A percentile compares a stretch with the other conserved stretches of the same genome.
Conservation (phyloP, 1,284 basidiomycete species). For the Heterobasidion irregulare region DNA sequence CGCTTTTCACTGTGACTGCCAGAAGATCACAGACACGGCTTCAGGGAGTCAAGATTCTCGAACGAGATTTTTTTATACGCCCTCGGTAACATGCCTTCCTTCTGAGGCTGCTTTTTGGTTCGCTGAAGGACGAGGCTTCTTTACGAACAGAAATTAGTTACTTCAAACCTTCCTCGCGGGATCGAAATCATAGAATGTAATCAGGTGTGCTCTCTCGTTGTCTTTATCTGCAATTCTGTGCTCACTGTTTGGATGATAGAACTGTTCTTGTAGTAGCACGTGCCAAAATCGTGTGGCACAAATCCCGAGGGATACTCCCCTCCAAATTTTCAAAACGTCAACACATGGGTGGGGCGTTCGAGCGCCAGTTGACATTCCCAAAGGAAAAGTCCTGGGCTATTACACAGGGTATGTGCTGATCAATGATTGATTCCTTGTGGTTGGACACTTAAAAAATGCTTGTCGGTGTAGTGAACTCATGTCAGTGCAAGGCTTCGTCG, state of each 20-base stretch:
- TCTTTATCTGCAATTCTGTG: not conserved
- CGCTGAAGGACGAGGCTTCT: not conserved
- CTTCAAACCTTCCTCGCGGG: conserved; percentile 32
- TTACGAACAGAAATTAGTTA: conserved; percentile 35
- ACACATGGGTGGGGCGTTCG: conserved; percentile 28
- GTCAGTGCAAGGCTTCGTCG: conserved; percentile 8
- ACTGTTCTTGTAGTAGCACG: conserved; percentile 14
- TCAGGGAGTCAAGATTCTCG: not conserved
- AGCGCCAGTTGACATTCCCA: conserved; percentile 25
- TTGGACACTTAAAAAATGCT: not conserved
- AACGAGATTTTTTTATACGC: not conserved
- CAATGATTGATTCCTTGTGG: not conserved
- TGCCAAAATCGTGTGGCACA: conserved; percentile 31
- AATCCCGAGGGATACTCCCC: conserved; percentile 22
- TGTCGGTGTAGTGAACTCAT: conserved; percentile 15
- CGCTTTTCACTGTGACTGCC: not conserved
- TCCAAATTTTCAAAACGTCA: conserved; percentile 27
- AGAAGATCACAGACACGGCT: not conserved
- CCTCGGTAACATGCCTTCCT: not conserved
- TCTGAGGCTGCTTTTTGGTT: not conserved
- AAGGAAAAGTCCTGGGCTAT: conserved; percentile 51
- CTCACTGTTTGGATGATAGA: conserved; percentile 8
- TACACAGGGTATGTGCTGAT: conserved; percentile 45
- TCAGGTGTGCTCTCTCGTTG: conserved; percentile 23
- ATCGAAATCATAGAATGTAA: conserved; percentile 56